phyloP scores from a whole-genome alignment of 2,329 filamentous ascomycete species.

The Ascochyta rabiei region DNA sequence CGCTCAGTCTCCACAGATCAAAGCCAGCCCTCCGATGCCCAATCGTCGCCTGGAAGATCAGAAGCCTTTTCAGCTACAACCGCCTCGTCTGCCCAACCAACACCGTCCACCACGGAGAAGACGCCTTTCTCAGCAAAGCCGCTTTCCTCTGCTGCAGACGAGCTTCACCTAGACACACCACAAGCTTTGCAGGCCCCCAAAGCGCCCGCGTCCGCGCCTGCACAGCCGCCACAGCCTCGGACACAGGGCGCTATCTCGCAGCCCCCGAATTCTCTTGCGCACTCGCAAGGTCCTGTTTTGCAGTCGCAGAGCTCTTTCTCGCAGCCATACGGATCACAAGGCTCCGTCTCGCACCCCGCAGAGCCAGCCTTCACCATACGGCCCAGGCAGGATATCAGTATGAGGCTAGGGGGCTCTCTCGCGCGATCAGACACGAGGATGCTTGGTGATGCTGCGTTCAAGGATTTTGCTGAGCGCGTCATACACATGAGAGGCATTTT shows the following conservation, averaged over 20 bases:
- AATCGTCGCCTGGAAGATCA: conserved; percentile 27
- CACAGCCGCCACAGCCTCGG: conserved; percentile 1
- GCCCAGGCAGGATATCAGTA: conserved; percentile 26
- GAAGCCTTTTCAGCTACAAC: conserved; percentile 29
- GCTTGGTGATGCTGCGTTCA: conserved; percentile 58
- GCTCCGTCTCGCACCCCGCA: conserved; percentile 9
- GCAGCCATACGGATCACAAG: background rate
- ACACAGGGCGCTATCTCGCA: conserved; percentile 12
- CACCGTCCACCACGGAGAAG: conserved; percentile 22
- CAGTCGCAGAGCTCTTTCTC: too few relatives aligned
- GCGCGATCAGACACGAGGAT: conserved; percentile 41
- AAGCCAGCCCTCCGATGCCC: conserved; percentile 32
- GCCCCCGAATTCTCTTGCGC: background rate
- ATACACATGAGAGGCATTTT: conserved; percentile 79
- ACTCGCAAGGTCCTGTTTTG: background rate
- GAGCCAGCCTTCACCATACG: conserved; percentile 20
- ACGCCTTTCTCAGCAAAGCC: conserved; percentile 19
- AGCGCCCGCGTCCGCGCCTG: background rate
- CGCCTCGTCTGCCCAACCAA: conserved; percentile 22
- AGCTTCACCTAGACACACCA: conserved; percentile 31
- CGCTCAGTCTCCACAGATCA: conserved; percentile 39
- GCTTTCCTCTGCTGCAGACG: conserved; percentile 15
- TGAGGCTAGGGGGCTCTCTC: conserved; percentile 21
- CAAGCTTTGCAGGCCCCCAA: conserved; percentile 5
- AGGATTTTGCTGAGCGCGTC: conserved; percentile 72